These are phyloP conservation scores for Balakata baccata DNA, from an alignment of 345 rosid species.

Conservation along the genomic window DNA sequence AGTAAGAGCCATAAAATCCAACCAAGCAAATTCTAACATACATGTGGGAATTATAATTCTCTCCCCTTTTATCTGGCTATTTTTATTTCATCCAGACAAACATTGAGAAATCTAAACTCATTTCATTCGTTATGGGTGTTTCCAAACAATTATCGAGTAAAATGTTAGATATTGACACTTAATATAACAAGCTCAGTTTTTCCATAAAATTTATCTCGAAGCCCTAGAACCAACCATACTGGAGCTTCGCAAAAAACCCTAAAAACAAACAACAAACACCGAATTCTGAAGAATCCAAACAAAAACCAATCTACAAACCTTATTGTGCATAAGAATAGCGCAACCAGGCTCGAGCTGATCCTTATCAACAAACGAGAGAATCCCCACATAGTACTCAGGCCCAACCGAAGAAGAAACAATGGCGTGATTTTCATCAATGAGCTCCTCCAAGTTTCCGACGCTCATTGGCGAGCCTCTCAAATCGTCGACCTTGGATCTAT, in stretches of 20 bases:
- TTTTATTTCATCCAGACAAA: too few relatives aligned
- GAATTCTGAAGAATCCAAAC: neutral
- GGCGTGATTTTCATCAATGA: constrained; percentile 32
- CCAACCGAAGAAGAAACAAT: constrained; percentile 30
- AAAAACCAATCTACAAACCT: constrained; percentile 7
- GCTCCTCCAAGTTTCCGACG: constrained; percentile 33
- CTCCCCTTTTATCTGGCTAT: too few relatives aligned
- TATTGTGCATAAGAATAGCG: constrained; percentile 39
- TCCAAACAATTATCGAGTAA: too few relatives aligned
- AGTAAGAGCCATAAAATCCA: neutral
- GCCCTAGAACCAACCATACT: neutral
- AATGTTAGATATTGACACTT: too few relatives aligned
- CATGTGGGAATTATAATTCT: neutral
- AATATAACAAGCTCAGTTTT: too few relatives aligned
- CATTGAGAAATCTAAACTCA: too few relatives aligned
- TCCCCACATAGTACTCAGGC: constrained; percentile 32
- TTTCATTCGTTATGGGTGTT: too few relatives aligned
- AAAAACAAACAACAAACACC: too few relatives aligned
- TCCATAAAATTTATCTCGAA: too few relatives aligned
- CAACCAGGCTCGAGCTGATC: constrained; percentile 44
- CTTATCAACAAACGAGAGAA: constrained; percentile 32
- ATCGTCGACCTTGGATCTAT: constrained; percentile 28
- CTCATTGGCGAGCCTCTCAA: constrained; percentile 34
- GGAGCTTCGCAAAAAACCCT: neutral
- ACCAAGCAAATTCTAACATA: neutral